These are phyloP conservation scores for Furcasterigmium sp. DNA, from an alignment of 2,329 filamentous ascomycete genomes.

Conservation along the genomic window DNA sequence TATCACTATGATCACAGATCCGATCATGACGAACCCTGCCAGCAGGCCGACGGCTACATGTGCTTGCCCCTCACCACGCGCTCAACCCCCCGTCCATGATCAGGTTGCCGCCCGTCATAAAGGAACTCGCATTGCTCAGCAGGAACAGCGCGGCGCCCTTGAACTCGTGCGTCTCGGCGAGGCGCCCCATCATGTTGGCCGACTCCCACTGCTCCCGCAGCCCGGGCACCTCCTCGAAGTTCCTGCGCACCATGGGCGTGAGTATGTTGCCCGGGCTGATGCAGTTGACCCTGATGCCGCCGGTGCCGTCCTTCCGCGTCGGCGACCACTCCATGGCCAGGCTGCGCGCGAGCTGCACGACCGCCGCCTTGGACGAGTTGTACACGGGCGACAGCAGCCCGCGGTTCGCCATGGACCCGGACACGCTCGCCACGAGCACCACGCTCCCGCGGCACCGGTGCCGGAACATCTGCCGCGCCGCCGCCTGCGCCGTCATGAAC, in stretches of 20 bases:
- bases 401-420: conserved; percentile 45
- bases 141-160: conserved; percentile 57
- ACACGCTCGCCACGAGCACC: conserved; percentile 53
- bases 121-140: conserved; percentile 56
- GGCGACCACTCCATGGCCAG: conserved; percentile 60
- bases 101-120: conserved; percentile 56
- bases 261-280: conserved; percentile 32
- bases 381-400: conserved; percentile 63
- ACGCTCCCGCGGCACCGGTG: conserved; percentile 49
- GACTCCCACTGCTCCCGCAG: conserved; percentile 56
- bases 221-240: conserved; percentile 65
- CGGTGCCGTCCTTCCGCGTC: conserved; percentile 25
- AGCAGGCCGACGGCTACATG: no score
- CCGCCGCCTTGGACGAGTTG: conserved; percentile 62
- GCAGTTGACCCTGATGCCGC: conserved; percentile 56
- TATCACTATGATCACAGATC: no score
- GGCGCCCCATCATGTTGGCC: conserved; percentile 67
- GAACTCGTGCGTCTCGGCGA: conserved; percentile 54
- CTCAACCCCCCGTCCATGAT: conserved; percentile 52
- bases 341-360: conserved; percentile 57
- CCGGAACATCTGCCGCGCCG: conserved; percentile 57
- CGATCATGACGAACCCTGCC: no score
- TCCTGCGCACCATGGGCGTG: conserved; percentile 66
- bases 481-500: conserved; percentile 65
- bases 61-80: conserved; percentile 41